Evolutionary conservation across 2,329 filamentous ascomycete genomes (phyloP).

Genomic region (Neopestalotiopsis clavispora): DNA sequence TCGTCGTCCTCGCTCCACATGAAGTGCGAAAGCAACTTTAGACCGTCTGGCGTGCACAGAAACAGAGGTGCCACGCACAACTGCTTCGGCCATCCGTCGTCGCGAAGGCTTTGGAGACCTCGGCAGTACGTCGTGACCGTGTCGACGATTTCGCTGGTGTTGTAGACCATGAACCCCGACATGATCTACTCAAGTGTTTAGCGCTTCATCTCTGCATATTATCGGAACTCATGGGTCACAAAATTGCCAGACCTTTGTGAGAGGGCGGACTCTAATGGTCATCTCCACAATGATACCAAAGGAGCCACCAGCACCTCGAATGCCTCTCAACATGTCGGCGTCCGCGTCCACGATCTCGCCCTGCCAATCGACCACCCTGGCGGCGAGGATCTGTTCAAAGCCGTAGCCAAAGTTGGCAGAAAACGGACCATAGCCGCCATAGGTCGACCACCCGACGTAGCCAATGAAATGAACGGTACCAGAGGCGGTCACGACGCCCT

Average conservation of each 20-base stretch:
- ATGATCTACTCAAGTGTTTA: background rate
- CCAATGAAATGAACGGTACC: slow-evolving; percentile 34
- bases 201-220: background rate
- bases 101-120: background rate
- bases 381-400: slow-evolving; percentile 41
- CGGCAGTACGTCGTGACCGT: background rate
- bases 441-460: slow-evolving; percentile 39
- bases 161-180: background rate
- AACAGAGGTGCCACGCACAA: background rate
- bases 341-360: slow-evolving; percentile 43
- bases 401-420: slow-evolving; percentile 38
- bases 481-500: background rate
- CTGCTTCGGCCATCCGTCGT: background rate
- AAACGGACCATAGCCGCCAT: slow-evolving; percentile 40
- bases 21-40: background rate
- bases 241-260: slow-evolving; percentile 29
- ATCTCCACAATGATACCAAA: slow-evolving; percentile 46
- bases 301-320: slow-evolving; percentile 44
- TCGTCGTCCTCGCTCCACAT: background rate
- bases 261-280: slow-evolving; percentile 43
- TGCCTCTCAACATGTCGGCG: slow-evolving; percentile 40
- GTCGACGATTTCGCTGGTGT: background rate
- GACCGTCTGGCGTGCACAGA: background rate
- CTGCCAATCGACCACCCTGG: slow-evolving; percentile 41
- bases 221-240: background rate